phyloP scores from a whole-genome alignment of 768 basidiomycete genomes.

The Naganishia vaughanmartiniae region DNA sequence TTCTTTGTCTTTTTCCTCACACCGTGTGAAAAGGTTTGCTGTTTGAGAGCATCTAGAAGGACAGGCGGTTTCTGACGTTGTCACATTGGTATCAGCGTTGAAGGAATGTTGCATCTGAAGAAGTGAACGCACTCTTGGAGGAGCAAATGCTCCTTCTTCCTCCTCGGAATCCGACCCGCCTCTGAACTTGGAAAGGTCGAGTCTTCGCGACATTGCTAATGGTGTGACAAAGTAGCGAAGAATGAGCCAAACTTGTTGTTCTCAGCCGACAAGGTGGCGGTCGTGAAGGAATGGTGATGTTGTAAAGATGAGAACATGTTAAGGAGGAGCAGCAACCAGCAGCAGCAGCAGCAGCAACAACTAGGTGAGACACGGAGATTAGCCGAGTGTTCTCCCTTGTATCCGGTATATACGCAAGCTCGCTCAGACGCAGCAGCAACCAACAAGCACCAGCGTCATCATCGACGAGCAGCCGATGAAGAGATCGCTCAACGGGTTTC shows the following conservation, averaged over 20 bases:
- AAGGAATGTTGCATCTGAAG: background rate
- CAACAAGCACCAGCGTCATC: background rate
- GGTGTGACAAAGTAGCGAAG: no score
- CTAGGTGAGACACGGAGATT: slow-evolving; percentile 15
- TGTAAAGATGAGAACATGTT: background rate
- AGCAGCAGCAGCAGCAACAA: background rate
- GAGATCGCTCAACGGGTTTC: background rate
- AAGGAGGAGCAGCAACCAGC: background rate
- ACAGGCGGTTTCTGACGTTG: slow-evolving; percentile 58
- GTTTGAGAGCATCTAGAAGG: slow-evolving; percentile 72
- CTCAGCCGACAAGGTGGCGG: no score
- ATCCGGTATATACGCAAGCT: background rate
- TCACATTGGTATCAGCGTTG: slow-evolving; percentile 12
- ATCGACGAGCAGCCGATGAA: background rate
- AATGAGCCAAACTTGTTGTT: no score
- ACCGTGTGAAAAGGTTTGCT: slow-evolving; percentile 78
- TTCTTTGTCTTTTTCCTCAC: slow-evolving; percentile 81
- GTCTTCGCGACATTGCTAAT: slow-evolving; percentile 40
- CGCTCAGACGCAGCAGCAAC: background rate
- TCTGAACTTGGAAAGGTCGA: slow-evolving; percentile 50
- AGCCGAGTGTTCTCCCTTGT: background rate
- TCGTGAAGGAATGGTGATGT: no score
- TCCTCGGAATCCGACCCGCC: slow-evolving; percentile 47
- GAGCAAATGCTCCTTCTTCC: slow-evolving; percentile 41
- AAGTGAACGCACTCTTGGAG: slow-evolving; percentile 39